Evolutionary conservation across 148 eudicot genomes (phyloP), one percentile per base, ranked within the genome.

Genomic region (Silene uniflora): DNA sequence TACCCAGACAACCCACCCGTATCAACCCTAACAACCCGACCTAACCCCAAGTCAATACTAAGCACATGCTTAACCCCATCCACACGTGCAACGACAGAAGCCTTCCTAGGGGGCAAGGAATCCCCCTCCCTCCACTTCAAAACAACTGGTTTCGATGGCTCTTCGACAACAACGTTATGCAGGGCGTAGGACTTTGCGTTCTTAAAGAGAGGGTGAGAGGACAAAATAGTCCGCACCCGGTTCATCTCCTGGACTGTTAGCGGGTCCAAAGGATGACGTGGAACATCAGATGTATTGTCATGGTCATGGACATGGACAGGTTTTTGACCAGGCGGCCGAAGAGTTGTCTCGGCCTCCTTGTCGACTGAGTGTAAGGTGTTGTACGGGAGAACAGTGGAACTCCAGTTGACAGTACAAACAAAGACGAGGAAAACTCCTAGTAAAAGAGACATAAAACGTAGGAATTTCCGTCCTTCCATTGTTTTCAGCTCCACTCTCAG

Each of bases 211-310:
- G 84, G 59, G 76, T 88, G 87, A 61, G 91, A 83, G 1, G 80
- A 60, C 74, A 95, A 69, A 68, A 90, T 79, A 49, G 80, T 7
- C 13, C 79, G 82, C 66, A 90, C 87, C 39, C 52, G 78, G 86
- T 88, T 88, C 68, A 92, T 21, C 63, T 95, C 98, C 4, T 70
- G 72, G 60, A 95, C 69, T 21, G 98, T 95, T 7, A 95, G 86
- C 2, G 98, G 98, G 87, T 95, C 97, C 19, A 90, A 83, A 0
- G 97, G 97, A 84, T 92, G 97, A 65, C 21, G 89, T 27, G 97
- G 89, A 17, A 75, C 67, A 80, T 74, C 88, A 78, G 84, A 16
- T 4, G 44, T 42, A 25, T 75, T 75, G 76, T n/a, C 73, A 44
- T 69, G 78, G 76, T n/a, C 73, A 44, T 69, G 80, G 73, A 10